phyloP scores from a whole-genome alignment of 768 basidiomycete genomes.

The Mycena pura region DNA sequence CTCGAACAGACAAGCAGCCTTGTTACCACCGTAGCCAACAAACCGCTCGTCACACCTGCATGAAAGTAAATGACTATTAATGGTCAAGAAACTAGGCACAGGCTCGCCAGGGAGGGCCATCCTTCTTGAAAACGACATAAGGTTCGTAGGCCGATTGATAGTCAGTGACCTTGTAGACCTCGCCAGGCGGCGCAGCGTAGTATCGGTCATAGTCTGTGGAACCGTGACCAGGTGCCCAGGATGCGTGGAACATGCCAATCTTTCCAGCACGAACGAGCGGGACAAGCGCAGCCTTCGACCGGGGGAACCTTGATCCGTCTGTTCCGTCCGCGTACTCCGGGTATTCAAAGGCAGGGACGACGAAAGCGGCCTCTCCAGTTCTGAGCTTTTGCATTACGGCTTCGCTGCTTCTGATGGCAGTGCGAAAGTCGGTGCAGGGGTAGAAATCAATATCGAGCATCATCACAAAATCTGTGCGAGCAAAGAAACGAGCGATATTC shows the following conservation, averaged over 20 bases:
- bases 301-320: constrained; percentile 66
- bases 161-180: constrained; percentile 74
- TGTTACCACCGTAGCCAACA: constrained; percentile 91
- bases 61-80: too few species aligned
- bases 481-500: constrained; percentile 84
- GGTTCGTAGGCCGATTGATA: constrained; percentile 91
- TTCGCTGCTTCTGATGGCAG: constrained; percentile 54
- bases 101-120: constrained; percentile 74
- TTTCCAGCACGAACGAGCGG: constrained; percentile 60
- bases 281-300: constrained; percentile 66
- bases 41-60: constrained; percentile 90
- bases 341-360: constrained; percentile 88
- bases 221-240: constrained; percentile 82
- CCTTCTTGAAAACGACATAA: constrained; percentile 82
- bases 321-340: constrained; percentile 67
- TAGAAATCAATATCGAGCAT: constrained; percentile 93
- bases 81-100: background rate
- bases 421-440: constrained; percentile 81
- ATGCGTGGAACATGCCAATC: constrained; percentile 79
- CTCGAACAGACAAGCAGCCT: constrained; percentile 90
- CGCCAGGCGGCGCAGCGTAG: constrained; percentile 64
- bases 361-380: constrained; percentile 72
- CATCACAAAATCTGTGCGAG: constrained; percentile 85
- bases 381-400: constrained; percentile 54
- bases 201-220: constrained; percentile 80